phyloP scores from a whole-genome alignment of 192 early-diverging fungal species.

The Entomortierella beljakovae region DNA sequence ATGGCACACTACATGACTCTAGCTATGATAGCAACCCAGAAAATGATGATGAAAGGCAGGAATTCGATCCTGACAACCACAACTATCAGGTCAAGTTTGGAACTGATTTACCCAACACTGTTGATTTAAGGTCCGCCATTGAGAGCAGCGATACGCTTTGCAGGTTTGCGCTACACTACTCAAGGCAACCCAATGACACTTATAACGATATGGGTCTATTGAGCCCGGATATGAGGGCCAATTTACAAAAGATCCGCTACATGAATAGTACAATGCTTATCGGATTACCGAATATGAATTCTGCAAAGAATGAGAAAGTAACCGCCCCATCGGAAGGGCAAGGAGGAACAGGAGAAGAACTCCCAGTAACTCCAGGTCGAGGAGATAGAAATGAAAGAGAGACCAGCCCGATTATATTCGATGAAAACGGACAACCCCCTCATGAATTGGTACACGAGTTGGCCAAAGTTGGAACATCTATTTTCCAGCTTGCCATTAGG shows the following conservation, averaged over 20 bases:
- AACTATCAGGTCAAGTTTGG: conserved; percentile 37
- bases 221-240: conserved; percentile 20
- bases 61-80: background rate
- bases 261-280: conserved; percentile 51
- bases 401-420: background rate
- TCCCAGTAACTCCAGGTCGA: background rate
- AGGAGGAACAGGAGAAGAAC: background rate
- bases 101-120: conserved; percentile 36
- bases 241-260: conserved; percentile 40
- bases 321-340: background rate
- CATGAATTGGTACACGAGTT: conserved; percentile 44
- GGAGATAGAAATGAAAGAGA: conserved; percentile 4
- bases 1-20: conserved; percentile 2
- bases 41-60: background rate
- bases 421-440: conserved; percentile 15
- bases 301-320: background rate
- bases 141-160: conserved; percentile 40
- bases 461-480: conserved; percentile 34
- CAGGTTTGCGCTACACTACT: conserved; percentile 48
- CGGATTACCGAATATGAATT: conserved; percentile 14
- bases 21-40: conserved; percentile 23
- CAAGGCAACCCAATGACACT: background rate
- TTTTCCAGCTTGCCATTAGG: conserved; percentile 46
- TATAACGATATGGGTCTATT: background rate
- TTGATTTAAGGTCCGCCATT: conserved; percentile 37